These are phyloP conservation scores for Vaccinium macrocarpon DNA, from an alignment of 148 eudicot species.

Conservation along the genomic window DNA sequence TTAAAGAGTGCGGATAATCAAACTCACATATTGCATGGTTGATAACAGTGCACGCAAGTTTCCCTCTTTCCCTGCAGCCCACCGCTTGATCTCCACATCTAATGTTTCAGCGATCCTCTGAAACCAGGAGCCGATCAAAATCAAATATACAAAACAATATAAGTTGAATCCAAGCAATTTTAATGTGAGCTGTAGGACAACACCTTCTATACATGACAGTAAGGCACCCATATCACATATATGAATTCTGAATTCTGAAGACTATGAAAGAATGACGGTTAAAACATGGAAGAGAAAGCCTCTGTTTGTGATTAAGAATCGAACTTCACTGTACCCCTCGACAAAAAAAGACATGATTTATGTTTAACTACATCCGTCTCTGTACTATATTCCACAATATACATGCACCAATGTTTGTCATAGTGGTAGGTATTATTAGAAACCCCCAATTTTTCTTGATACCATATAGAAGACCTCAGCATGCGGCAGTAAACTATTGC, in stretches of 20 bases:
- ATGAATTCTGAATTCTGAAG: too few species aligned
- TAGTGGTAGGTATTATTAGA: neutral
- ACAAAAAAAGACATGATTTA: conserved; percentile 2
- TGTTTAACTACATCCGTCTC: neutral
- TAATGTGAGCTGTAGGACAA: neutral
- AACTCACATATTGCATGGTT: conserved; percentile 65
- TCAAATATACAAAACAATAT: conserved; percentile 10
- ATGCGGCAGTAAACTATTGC: neutral
- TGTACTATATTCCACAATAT: neutral
- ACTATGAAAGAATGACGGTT: neutral
- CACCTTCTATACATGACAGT: neutral
- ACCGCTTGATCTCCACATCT: conserved; percentile 64
- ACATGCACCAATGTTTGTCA: neutral
- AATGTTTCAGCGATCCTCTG: conserved; percentile 63
- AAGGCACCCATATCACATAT: conserved; percentile 9
- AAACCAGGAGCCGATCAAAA: conserved; percentile 7
- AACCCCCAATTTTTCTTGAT: neutral
- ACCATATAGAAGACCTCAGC: neutral
- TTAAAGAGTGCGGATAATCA: neutral
- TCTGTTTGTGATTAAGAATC: neutral
- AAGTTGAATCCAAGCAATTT: conserved; percentile 1
- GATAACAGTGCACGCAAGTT: conserved; percentile 69
- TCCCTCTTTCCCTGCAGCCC: conserved; percentile 76
- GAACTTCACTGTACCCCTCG: neutral
- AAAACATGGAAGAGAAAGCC: neutral